Evolutionary conservation across 2,329 filamentous ascomycete genomes (phyloP), one percentile per base, ranked within the genome.

Genomic region (Amphichorda felina): DNA sequence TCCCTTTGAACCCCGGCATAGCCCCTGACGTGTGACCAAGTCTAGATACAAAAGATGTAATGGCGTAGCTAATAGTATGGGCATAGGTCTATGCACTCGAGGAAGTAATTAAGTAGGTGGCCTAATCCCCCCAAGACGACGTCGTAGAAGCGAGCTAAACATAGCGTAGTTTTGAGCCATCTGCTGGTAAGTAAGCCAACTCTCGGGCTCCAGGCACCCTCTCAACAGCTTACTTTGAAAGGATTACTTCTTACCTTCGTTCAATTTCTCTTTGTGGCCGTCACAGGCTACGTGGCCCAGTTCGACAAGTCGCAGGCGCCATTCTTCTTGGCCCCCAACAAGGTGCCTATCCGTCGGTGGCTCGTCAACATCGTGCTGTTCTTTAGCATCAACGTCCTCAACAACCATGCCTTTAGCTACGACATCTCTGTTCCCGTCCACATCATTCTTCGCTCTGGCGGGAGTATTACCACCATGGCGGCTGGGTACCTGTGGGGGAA

Each of bases 401-500:
- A 98, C 61, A 98, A 98, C 50, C 89, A 89, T 66, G 91, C 89
- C 6, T 98, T 98, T 57, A 88, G 86, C 42, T 98, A 95, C 61
- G 79, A 87, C 47, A 96, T 98, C 38, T 94, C 87, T 6, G 86
- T 98, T 0, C 91, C 91, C 2, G 78, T 98, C 33, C 91, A 98
- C 53, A 98, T 98, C 48, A 96, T 98, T 45, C 68, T 98, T 21
- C 77, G 91, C 36, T 95, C 88, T 33, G 94, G 89, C 34, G 91
- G 91, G 13, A 94, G 88, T 48, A 93, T 96, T 42, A 93, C 88
- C 4, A 96, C 91, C 8, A 94, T 98, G 75, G 60, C 79, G 13
- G 85, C 89, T n/a, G 91, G 91, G 3, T 87, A 79, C 50, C 46
- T 94, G 11, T 87, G 81, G 50, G 89, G 89, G 28, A 94, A 89